phyloP scores from a whole-genome alignment of 441 rosid genomes.

The Pelargonium myrrhifolium region DNA sequence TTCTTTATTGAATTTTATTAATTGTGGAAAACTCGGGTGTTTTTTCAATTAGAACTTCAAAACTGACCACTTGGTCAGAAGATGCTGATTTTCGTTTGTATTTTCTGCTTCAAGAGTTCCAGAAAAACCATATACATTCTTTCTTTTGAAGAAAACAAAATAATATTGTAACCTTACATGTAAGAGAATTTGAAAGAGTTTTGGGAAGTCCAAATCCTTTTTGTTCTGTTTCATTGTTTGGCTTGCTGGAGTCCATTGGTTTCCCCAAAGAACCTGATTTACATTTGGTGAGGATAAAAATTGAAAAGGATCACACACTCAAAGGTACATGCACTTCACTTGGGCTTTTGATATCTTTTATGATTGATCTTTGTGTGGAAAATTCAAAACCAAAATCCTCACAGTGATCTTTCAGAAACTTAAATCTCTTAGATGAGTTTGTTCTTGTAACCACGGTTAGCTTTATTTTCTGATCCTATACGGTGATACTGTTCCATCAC shows the following conservation, averaged over 20 bases:
- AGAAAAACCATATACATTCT: not conserved
- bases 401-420: not conserved
- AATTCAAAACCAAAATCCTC: not conserved
- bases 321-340: not conserved
- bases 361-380: not conserved
- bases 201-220: not conserved
- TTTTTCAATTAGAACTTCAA: too few relatives aligned
- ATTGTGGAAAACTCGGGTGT: not conserved
- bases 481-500: not conserved
- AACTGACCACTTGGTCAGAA: too few relatives aligned
- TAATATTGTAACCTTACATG: not conserved
- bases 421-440: not conserved
- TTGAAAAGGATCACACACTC: not conserved
- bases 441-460: not conserved
- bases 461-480: not conserved
- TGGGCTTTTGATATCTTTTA: not conserved
- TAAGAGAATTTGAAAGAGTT: too few relatives aligned
- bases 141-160: not conserved
- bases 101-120: slow-evolving; percentile 4
- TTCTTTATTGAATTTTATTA: not conserved
- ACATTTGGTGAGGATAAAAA: not conserved
- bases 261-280: not conserved
- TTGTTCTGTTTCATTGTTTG: not conserved
- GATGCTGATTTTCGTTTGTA: not conserved
- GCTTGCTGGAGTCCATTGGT: slow-evolving; percentile 5